Evolutionary conservation across 148 eudicot genomes (phyloP).

Genomic region (Amaranthus palmeri): DNA sequence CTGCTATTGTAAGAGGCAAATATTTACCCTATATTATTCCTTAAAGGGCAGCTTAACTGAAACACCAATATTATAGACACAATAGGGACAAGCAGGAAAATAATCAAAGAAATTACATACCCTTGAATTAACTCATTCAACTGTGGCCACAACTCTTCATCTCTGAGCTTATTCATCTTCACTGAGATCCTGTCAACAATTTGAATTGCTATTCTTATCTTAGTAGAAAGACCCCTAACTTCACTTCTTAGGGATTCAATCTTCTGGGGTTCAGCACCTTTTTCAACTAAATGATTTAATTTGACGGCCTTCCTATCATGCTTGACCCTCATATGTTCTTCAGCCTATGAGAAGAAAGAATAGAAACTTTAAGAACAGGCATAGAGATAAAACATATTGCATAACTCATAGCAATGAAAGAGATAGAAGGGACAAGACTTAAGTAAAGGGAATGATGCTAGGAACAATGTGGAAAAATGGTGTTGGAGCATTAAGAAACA

Average conservation of each 20-base stretch:
- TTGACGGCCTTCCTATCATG: constrained; percentile 65
- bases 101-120: constrained; percentile 35
- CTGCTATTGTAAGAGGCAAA: not conserved
- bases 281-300: constrained; percentile 62
- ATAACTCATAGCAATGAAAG: not conserved
- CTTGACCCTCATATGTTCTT: constrained; percentile 83
- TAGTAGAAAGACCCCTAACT: constrained; percentile 76
- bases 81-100: not conserved
- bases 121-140: constrained; percentile 74
- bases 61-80: not conserved
- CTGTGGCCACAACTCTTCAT: constrained; percentile 92
- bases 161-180: constrained; percentile 76
- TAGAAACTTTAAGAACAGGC: not conserved
- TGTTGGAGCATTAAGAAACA: no score
- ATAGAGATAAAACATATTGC: not conserved
- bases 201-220: constrained; percentile 88
- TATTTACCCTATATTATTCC: not conserved
- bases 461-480: no score
- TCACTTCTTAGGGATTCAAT: constrained; percentile 53
- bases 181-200: constrained; percentile 84
- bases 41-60: not conserved
- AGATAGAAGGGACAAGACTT: not conserved
- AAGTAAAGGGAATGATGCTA: no score
- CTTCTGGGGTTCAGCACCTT: constrained; percentile 82
- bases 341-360: constrained; percentile 42